phyloP scores from a whole-genome alignment of 345 rosid genomes.

The Salix koriyanagi region DNA sequence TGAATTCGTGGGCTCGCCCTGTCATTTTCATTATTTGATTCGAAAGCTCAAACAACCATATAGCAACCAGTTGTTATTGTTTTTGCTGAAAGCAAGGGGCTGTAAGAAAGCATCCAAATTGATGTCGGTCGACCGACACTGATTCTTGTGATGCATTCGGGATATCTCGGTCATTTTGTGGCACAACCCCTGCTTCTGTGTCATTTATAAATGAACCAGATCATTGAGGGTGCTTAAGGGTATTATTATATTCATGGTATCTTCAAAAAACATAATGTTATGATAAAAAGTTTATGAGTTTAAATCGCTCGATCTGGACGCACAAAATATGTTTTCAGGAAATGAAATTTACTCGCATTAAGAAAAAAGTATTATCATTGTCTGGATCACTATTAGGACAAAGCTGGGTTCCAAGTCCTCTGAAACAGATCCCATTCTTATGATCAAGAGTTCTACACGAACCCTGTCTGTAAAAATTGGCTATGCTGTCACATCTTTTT shows the following conservation, averaged over 20 bases:
- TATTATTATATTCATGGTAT: no score
- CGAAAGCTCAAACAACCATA: conserved; percentile 8
- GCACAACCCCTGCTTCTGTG: background rate
- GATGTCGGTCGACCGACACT: conserved; percentile 28
- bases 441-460: background rate
- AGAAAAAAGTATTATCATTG: background rate
- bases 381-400: conserved; percentile 7
- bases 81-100: background rate
- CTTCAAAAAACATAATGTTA: no score
- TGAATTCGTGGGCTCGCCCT: conserved; percentile 21
- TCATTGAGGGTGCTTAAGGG: background rate
- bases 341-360: no score
- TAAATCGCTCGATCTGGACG: accelerated
- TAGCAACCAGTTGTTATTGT: conserved; percentile 30
- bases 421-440: background rate
- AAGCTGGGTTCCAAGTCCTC: background rate
- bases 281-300: no score
- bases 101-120: background rate
- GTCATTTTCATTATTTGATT: conserved; percentile 24
- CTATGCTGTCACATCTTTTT: background rate
- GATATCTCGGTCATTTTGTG: conserved; percentile 10
- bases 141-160: background rate
- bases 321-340: no score
- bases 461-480: background rate
- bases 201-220: background rate